Evolutionary conservation across 768 basidiomycete genomes (phyloP), one percentile per base, ranked within the genome.

Genomic region (Lyophyllum atratum): DNA sequence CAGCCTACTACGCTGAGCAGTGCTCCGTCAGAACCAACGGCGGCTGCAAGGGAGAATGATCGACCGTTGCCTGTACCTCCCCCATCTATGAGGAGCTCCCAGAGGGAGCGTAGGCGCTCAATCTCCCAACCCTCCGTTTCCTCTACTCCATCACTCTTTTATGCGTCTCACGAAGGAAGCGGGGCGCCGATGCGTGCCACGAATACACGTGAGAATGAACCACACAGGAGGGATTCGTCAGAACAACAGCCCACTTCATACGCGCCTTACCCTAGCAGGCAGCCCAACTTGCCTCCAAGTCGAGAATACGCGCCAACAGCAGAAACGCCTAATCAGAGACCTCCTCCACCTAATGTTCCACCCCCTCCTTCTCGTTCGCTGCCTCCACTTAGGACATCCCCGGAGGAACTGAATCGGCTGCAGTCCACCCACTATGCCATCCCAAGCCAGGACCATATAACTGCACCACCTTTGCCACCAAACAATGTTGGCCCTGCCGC

Each of bases 81-180:
- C 14, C 26, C 57, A 6, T 33, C 47, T 4, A 45, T 26, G 9
- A 45, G 39, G 42, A 22, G 46, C n/a, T 15, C 39, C 11, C 48
- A 46, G n/a, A 48, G 58, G 34, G 62, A 65, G 45, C 59, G 60
- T 26, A 56, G 46, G 22, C 6, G 44, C 11, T 60, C 60, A n/a
- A 12, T 56, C n/a, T 55, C 62, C 57, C 50, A 51, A 29, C 24
- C 54, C 21, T 61, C 17, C 21, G 42, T 47, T 11, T 44, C 54
- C 12, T 40, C 49, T 8, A 34, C 45, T 15, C 12, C 50, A 11
- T 26, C 49, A n/a, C 10, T 28, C 49, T 21, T 52, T 14, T 54
- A 55, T 47, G 39, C 21, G 22, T 34, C 49, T 34, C 49, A 15
- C 19, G 59, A 60, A 25, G 46, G 21, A 29, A n/a, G 52, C 50